phyloP scores from a whole-genome alignment of 192 early-diverging fungal genomes.

The Coemansia sp. region DNA sequence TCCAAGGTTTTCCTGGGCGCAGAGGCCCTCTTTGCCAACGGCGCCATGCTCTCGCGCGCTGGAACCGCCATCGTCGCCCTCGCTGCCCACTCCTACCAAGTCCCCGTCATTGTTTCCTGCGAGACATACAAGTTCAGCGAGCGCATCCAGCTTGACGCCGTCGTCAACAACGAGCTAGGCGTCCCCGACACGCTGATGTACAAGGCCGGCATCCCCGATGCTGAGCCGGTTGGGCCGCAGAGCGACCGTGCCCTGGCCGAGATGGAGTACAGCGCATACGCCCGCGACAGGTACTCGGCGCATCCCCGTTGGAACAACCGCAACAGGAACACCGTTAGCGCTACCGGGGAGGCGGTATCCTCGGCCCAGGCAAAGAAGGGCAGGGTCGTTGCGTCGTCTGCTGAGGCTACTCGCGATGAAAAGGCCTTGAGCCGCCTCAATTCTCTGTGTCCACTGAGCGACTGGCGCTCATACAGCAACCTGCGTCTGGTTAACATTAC shows the following conservation, averaged over 20 bases:
- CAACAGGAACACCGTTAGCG: constrained; percentile 9
- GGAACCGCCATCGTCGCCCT: constrained; percentile 91
- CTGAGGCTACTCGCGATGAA: constrained; percentile 27
- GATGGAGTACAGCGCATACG: constrained; percentile 56
- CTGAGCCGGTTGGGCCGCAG: constrained; percentile 42
- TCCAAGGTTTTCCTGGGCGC: constrained; percentile 97
- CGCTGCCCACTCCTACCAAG: constrained; percentile 79
- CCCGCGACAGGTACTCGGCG: constrained; percentile 51
- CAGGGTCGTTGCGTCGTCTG: constrained; percentile 23
- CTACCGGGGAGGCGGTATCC: constrained; percentile 11
- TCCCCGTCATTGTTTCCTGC: constrained; percentile 95
- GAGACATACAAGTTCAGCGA: constrained; percentile 97
- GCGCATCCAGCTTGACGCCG: constrained; percentile 87
- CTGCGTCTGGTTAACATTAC: constrained; percentile 85
- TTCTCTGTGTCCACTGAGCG: constrained; percentile 41
- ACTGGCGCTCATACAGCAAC: constrained; percentile 77
- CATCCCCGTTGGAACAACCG: constrained; percentile 53
- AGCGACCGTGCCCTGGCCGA: constrained; percentile 28
- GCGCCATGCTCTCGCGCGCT: constrained; percentile 83
- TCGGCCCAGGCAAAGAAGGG: constrained; percentile 15
- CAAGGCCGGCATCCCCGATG: constrained; percentile 42
- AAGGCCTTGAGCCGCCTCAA: constrained; percentile 20
- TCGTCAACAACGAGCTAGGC: constrained; percentile 96
- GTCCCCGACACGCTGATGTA: constrained; percentile 81
- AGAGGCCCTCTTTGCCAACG: constrained; percentile 87